phyloP scores from a whole-genome alignment of 2,329 filamentous ascomycete genomes.

The Pleurostoma richardsiae region DNA sequence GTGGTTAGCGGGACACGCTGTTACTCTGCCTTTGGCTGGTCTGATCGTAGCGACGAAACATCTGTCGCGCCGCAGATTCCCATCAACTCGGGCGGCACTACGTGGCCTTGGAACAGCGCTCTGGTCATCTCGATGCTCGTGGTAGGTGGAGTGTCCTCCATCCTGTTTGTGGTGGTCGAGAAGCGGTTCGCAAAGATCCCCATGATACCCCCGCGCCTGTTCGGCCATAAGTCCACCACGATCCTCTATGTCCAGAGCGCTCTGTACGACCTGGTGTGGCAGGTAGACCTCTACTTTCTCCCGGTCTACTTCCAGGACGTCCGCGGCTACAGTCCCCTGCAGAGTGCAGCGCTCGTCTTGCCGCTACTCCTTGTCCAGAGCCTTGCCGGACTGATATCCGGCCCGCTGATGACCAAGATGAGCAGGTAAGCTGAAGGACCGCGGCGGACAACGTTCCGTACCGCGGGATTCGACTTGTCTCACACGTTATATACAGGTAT shows the following conservation, averaged over 20 bases:
- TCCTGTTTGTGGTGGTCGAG: slow-evolving; percentile 12
- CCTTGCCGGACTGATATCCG: neutral
- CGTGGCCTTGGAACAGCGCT: slow-evolving; percentile 12
- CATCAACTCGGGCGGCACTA: slow-evolving; percentile 15
- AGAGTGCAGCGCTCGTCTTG: neutral
- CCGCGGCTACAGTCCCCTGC: neutral
- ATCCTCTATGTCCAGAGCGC: neutral
- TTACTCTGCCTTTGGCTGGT: neutral
- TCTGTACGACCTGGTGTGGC: neutral
- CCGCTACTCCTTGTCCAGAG: neutral
- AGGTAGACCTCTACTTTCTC: neutral
- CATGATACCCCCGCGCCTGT: slow-evolving; percentile 19
- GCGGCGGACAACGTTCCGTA: too few relatives aligned
- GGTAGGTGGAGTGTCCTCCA: slow-evolving; percentile 8
- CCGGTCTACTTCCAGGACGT: slow-evolving; percentile 3
- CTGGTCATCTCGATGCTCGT: slow-evolving; percentile 10
- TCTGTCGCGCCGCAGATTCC: slow-evolving; percentile 10
- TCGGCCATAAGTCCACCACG: neutral
- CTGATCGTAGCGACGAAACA: neutral
- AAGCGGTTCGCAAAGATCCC: slow-evolving; percentile 14
- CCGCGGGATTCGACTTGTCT: too few relatives aligned
- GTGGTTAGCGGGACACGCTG: slow-evolving; percentile 19
- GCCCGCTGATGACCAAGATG: neutral
- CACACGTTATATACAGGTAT: neutral
- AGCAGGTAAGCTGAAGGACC: too few relatives aligned